phyloP scores from a whole-genome alignment of 768 basidiomycete genomes.

The Macrolepiota dolichaula region DNA sequence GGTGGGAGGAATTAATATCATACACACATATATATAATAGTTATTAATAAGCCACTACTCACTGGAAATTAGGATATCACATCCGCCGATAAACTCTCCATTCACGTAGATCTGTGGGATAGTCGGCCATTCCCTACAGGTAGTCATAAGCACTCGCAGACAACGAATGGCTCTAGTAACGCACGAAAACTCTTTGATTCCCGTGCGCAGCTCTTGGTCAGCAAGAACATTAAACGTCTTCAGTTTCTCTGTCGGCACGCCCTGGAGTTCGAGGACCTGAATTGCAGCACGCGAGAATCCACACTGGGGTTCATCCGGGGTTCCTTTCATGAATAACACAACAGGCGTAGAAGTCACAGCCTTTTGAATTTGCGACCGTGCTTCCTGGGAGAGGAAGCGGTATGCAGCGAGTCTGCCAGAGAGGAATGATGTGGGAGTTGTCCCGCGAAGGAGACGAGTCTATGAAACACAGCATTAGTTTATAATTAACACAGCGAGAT shows the following conservation, averaged over 20 bases:
- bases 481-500: not conserved
- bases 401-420: constrained; percentile 23
- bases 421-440: constrained; percentile 23
- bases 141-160: not conserved
- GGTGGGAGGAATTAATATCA: not conserved
- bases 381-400: constrained; percentile 62
- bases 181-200: constrained; percentile 96
- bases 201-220: constrained; percentile 76
- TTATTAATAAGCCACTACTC: constrained; percentile 31
- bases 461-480: not conserved
- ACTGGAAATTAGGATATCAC: constrained; percentile 92
- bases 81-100: constrained; percentile 95
- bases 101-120: constrained; percentile 94
- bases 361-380: constrained; percentile 60
- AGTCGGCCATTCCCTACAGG: constrained; percentile 90
- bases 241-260: constrained; percentile 76
- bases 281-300: constrained; percentile 95
- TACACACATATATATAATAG: not conserved
- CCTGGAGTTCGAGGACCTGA: constrained; percentile 84
- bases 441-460: constrained; percentile 26
- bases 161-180: constrained; percentile 35
- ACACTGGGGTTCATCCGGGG: constrained; percentile 80
- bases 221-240: constrained; percentile 88
- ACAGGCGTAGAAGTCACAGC: constrained; percentile 76
- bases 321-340: constrained; percentile 99